phyloP scores from a whole-genome alignment of 2,329 filamentous ascomycete species.

The Microascus cirrosus region DNA sequence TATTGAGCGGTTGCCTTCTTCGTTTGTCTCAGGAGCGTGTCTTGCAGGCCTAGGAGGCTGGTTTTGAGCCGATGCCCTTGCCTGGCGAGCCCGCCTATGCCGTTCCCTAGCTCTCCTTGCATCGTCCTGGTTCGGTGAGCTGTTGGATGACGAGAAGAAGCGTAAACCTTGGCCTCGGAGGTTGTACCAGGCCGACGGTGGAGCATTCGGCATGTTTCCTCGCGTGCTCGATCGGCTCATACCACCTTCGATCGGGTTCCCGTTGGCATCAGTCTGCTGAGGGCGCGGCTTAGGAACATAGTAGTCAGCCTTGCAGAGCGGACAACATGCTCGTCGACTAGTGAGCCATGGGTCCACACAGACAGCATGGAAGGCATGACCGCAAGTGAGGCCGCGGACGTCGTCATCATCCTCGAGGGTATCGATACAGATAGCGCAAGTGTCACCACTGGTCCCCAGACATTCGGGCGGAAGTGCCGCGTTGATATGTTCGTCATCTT shows the following conservation, averaged over 20 bases:
- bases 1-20: neutral
- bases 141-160: neutral
- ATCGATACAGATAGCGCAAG: conserved; percentile 94
- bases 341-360: conserved; percentile 97
- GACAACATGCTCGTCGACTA: conserved; percentile 85
- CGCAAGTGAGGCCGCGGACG: conserved; percentile 84
- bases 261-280: conserved; percentile 27
- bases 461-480: conserved; percentile 73
- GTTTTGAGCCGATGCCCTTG: neutral
- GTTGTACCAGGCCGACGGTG: conserved; percentile 25
- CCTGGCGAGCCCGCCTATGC: neutral
- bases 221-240: conserved; percentile 27
- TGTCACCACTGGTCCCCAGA: conserved; percentile 73
- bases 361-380: conserved; percentile 94
- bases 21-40: neutral
- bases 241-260: conserved; percentile 12
- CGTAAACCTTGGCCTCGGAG: conserved; percentile 13
- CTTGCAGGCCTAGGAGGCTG: neutral
- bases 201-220: conserved; percentile 34
- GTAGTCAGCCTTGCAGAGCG: conserved; percentile 96
- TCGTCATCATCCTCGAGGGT: conserved; percentile 91
- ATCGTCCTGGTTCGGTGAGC: neutral
- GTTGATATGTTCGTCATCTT: conserved; percentile 73
- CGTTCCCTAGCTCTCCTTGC: neutral
- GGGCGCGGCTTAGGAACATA: conserved; percentile 85